phyloP scores from a whole-genome alignment of 2,329 filamentous ascomycete species.

The Aspergillus neotritici region DNA sequence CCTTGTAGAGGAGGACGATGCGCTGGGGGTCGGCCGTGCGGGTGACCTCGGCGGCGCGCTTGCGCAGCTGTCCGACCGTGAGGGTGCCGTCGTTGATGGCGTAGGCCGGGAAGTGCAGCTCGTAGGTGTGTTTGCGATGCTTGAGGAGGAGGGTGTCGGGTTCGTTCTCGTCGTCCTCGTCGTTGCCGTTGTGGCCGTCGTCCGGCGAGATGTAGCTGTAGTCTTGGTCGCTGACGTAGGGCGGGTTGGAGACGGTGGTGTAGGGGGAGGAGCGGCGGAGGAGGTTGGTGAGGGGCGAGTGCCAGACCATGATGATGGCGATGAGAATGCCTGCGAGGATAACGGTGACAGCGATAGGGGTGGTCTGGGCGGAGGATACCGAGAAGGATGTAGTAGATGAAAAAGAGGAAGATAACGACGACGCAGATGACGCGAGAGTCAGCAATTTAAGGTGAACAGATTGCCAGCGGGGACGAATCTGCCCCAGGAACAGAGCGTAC shows the following conservation, averaged over 20 bases:
- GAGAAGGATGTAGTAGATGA: slow-evolving; percentile 20
- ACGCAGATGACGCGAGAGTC: slow-evolving; percentile 19
- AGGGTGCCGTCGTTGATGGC: slow-evolving; percentile 43
- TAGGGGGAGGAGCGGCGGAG: slow-evolving; percentile 31
- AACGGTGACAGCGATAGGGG: slow-evolving; percentile 20
- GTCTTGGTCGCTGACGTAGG: slow-evolving; percentile 34
- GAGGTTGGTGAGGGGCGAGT: slow-evolving; percentile 26
- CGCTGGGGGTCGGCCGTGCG: slow-evolving; percentile 31
- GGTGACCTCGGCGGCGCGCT: slow-evolving; percentile 35
- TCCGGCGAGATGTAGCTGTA: slow-evolving; percentile 37
- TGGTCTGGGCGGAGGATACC: slow-evolving; percentile 17
- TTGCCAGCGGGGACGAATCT: slow-evolving; percentile 28
- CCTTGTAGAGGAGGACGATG: slow-evolving; percentile 45
- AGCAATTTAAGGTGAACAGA: slow-evolving; percentile 27
- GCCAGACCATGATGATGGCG: slow-evolving; percentile 33
- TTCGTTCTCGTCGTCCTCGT: slow-evolving; percentile 24
- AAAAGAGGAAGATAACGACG: slow-evolving; percentile 17
- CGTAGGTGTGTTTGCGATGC: slow-evolving; percentile 39
- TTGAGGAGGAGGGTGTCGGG: slow-evolving; percentile 43
- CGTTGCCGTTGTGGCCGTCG: slow-evolving; percentile 22
- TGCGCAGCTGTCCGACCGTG: slow-evolving; percentile 38
- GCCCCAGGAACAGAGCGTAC: slow-evolving; percentile 35
- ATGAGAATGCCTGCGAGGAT: slow-evolving; percentile 25
- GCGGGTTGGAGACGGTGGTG: slow-evolving; percentile 21
- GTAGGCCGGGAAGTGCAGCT: slow-evolving; percentile 42